These are phyloP conservation scores for Polygonum maritimum DNA, from an alignment of 148 eudicot genomes.

Conservation along the genomic window DNA sequence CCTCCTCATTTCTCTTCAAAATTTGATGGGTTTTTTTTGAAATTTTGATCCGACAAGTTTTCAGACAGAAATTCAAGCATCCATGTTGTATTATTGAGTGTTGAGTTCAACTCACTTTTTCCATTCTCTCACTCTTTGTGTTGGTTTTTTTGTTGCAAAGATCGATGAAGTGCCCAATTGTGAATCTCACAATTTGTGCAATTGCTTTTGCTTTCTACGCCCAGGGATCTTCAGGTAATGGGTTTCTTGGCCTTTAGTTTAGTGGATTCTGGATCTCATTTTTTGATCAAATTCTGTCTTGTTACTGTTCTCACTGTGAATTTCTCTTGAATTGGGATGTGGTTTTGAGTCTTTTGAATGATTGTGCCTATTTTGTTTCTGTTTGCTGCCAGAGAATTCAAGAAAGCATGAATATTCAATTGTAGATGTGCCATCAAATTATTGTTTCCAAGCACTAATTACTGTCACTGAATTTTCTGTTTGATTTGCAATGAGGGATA, in stretches of 20 bases:
- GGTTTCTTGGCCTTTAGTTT: background rate
- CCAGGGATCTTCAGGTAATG: constrained; percentile 8
- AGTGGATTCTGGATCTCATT: background rate
- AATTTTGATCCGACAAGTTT: background rate
- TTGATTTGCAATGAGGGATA: background rate
- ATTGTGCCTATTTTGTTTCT: background rate
- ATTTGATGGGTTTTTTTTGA: background rate
- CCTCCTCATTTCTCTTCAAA: background rate
- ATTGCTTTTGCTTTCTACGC: background rate
- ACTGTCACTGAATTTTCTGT: background rate
- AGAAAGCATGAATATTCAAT: background rate
- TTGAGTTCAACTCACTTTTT: background rate
- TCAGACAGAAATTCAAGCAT: background rate
- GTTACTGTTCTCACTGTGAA: background rate
- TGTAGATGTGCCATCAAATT: background rate
- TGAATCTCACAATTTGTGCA: background rate
- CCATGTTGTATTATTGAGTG: background rate
- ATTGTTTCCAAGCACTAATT: background rate
- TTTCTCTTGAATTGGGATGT: background rate
- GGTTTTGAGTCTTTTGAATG: background rate
- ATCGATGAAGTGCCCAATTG: background rate
- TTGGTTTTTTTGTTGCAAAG: background rate
- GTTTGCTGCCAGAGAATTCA: background rate
- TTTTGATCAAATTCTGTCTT: background rate
- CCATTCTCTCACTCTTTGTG: background rate